These are phyloP conservation scores for Yarrowia sp. DNA, from an alignment of 805 yeast species.

Conservation along the genomic window DNA sequence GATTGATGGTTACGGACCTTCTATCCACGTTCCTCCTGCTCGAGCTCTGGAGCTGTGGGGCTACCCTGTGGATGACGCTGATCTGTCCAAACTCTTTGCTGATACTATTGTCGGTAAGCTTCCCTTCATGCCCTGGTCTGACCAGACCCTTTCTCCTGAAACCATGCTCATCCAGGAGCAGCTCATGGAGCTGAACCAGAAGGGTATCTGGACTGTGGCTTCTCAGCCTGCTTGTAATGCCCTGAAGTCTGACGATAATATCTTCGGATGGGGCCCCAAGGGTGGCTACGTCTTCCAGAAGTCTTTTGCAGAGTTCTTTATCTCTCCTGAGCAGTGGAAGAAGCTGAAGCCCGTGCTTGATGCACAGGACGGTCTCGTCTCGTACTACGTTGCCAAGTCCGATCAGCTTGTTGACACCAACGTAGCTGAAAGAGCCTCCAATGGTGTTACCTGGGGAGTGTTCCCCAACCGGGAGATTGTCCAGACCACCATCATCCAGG, in stretches of 20 bases:
- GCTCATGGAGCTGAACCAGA: conserved; percentile 68
- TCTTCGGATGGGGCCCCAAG: conserved; percentile 97
- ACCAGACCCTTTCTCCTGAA: conserved; percentile 78
- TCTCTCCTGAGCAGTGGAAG: conserved; percentile 68
- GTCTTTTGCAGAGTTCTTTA: conserved; percentile 85
- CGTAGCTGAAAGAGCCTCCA: conserved; percentile 51
- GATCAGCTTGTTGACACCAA: conserved; percentile 55
- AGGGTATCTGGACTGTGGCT: conserved; percentile 79
- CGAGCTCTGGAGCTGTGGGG: conserved; percentile 80
- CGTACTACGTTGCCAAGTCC: conserved; percentile 72
- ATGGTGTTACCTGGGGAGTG: conserved; percentile 97
- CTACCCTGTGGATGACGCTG: conserved; percentile 55
- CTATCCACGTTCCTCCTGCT: conserved; percentile 66
- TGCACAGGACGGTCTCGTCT: conserved; percentile 47
- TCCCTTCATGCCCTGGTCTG: conserved; percentile 88
- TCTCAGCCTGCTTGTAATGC: conserved; percentile 95
- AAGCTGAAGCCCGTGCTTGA: conserved; percentile 53
- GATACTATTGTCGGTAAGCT: conserved; percentile 71
- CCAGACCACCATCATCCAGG: conserved; percentile 89
- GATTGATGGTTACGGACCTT: conserved; percentile 95
- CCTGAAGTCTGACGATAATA: conserved; percentile 69
- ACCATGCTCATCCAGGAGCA: conserved; percentile 92
- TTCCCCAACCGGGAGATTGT: conserved; percentile 86
- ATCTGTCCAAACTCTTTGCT: conserved; percentile 63
- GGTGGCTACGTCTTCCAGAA: conserved; percentile 89